Conservation (phyloP, 2,329 filamentous ascomycete species). For the Colletotrichum destructivum region DNA sequence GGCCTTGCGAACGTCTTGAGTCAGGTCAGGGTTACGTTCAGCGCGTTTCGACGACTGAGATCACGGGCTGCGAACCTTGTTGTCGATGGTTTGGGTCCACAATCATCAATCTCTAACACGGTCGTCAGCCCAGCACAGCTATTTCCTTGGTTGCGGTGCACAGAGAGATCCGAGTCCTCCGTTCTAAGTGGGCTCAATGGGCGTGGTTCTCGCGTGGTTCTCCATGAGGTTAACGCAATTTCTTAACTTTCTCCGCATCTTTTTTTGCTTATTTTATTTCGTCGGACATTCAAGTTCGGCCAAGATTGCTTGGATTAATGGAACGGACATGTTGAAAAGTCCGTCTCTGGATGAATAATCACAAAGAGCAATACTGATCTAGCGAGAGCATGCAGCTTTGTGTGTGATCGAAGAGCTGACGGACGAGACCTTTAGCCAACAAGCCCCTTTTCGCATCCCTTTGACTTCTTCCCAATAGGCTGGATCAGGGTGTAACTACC, state of each 20-base stretch:
- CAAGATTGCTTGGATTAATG: too few relatives aligned
- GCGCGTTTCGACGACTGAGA: not conserved
- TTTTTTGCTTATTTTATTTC: not conserved
- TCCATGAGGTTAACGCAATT: conserved; percentile 1
- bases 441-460: conserved; percentile 16
- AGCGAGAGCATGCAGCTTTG: too few relatives aligned
- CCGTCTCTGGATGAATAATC: too few relatives aligned
- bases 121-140: not conserved
- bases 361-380: too few relatives aligned
- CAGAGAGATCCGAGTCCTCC: conserved; percentile 23
- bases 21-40: conserved; percentile 21
- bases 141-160: not conserved
- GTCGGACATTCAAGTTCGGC: not conserved
- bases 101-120: conserved; percentile 6
- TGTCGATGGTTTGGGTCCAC: not conserved
- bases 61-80: not conserved
- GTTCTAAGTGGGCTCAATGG: not conserved
- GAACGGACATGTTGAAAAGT: too few relatives aligned
- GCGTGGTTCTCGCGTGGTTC: conserved; percentile 25
- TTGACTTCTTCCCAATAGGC: conserved; percentile 42
- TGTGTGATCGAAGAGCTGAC: too few relatives aligned
- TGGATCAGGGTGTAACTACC: conserved; percentile 47
- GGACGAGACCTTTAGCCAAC: not conserved
- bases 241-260: not conserved
- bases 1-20: conserved; percentile 6